phyloP scores from a whole-genome alignment of 164 flowering plant species.

The Taxillus chinensis region DNA sequence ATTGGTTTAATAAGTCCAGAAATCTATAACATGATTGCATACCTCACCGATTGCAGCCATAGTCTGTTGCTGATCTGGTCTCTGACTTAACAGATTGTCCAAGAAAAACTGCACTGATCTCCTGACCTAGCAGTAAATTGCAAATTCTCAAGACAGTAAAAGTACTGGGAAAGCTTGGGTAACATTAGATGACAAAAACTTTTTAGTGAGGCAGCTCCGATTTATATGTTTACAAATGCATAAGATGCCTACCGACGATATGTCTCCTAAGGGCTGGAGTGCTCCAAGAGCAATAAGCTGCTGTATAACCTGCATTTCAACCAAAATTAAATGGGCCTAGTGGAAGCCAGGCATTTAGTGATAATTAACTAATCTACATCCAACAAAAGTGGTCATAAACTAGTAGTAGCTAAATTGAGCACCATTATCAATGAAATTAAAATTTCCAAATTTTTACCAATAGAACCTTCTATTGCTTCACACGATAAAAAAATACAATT shows the following conservation, averaged over 20 bases:
- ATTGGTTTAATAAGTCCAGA: no score
- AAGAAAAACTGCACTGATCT: constrained; percentile 90
- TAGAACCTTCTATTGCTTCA: no score
- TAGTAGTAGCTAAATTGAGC: no score
- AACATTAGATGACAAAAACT: neutral
- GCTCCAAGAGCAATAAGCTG: constrained; percentile 77
- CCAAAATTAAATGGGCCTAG: neutral
- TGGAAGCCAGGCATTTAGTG: no score
- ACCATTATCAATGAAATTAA: no score
- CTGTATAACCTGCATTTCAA: constrained; percentile 60
- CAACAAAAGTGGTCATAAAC: no score
- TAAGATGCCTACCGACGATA: constrained; percentile 55
- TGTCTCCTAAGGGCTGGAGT: constrained; percentile 91
- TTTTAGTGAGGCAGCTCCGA: neutral
- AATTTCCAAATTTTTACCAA: no score
- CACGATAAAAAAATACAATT: no score
- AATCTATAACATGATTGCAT: constrained; percentile 10
- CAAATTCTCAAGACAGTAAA: neutral
- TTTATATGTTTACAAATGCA: neutral
- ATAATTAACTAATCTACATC: no score
- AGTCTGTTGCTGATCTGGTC: constrained; percentile 77
- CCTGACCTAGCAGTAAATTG: constrained; percentile 45
- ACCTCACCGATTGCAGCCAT: constrained; percentile 95
- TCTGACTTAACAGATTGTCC: constrained; percentile 66
- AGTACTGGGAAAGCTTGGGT: no score